Evolutionary conservation across 2,329 filamentous ascomycete species (phyloP).

Genomic region (Calonectria honghensis): DNA sequence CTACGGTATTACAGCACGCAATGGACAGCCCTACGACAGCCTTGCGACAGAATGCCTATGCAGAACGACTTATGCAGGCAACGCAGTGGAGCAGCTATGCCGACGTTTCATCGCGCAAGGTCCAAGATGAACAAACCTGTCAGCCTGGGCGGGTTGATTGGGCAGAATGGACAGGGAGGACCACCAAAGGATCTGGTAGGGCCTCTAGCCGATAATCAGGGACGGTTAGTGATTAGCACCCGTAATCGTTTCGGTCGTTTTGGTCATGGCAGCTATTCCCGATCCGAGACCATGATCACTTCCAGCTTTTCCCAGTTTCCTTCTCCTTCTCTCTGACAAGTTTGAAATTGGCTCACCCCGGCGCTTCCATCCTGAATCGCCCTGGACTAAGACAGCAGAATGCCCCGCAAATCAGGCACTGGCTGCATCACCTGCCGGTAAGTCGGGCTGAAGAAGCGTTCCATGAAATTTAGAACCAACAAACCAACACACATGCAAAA

Average conservation of each 20-base stretch:
- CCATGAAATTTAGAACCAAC: slow-evolving; percentile 10
- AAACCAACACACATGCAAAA: slow-evolving; percentile 15
- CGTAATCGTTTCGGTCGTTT: not conserved
- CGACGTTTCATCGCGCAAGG: not conserved
- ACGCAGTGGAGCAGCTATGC: not conserved
- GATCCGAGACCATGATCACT: not conserved
- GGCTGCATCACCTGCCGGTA: slow-evolving; percentile 55
- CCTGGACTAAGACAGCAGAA: slow-evolving; percentile 18
- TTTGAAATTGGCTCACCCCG: not conserved
- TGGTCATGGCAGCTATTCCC: slow-evolving; percentile 1
- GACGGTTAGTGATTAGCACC: not conserved
- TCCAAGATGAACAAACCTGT: slow-evolving; percentile 1
- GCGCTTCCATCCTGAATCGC: not conserved
- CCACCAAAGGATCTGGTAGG: slow-evolving; percentile 15
- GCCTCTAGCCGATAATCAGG: not conserved
- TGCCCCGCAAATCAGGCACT: slow-evolving; percentile 52
- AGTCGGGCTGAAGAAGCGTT: slow-evolving; percentile 23
- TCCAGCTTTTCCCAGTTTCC: slow-evolving; percentile 23
- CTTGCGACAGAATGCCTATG: not conserved
- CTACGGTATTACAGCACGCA: not conserved
- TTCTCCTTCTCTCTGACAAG: not conserved
- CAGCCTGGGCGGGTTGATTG: not conserved
- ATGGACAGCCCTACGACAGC: not conserved
- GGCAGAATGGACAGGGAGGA: not conserved
- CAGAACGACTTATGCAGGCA: not conserved